A percentile compares a stretch with the other conserved stretches of the same genome.
Evolutionary conservation across 805 yeast species (phyloP).

Genomic region (Pichia californica): DNA sequence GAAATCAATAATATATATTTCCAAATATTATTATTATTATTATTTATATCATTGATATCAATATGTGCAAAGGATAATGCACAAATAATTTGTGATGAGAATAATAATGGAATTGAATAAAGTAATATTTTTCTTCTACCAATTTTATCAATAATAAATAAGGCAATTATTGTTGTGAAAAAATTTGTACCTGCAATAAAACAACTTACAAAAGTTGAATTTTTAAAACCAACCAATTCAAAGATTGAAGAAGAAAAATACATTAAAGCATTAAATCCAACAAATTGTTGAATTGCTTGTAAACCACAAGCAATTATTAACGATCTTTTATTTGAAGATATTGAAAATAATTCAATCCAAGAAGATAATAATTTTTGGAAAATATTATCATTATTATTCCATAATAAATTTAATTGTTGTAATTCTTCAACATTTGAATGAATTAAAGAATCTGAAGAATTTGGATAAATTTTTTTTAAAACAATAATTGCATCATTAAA

Average conservation of each 20-base stretch:
- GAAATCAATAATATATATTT: slow-evolving; percentile 39
- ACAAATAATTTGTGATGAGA: slow-evolving; percentile 39
- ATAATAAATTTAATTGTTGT: slow-evolving; percentile 26
- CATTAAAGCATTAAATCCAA: slow-evolving; percentile 54
- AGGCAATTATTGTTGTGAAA: slow-evolving; percentile 43
- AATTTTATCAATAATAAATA: slow-evolving; percentile 42
- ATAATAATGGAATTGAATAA: slow-evolving; percentile 41
- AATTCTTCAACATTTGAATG: slow-evolving; percentile 40
- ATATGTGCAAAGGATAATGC: slow-evolving; percentile 45
- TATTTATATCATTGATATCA: slow-evolving; percentile 28
- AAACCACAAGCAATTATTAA: slow-evolving; percentile 49
- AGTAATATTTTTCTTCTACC: slow-evolving; percentile 46
- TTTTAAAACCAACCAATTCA: slow-evolving; percentile 45
- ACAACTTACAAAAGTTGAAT: slow-evolving; percentile 48
- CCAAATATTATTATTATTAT: slow-evolving; percentile 30
- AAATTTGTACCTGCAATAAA: slow-evolving; percentile 52
- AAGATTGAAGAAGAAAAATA: slow-evolving; percentile 51
- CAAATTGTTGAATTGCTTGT: slow-evolving; percentile 51
- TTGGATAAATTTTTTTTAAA: slow-evolving; percentile 32
- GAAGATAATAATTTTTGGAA: slow-evolving; percentile 28
- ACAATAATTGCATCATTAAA: slow-evolving; percentile 35
- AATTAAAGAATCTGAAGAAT: slow-evolving; percentile 31
- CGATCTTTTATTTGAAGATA: slow-evolving; percentile 44
- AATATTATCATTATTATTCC: slow-evolving; percentile 21
- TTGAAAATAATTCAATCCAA: slow-evolving; percentile 35